Conservation (phyloP, 495 filamentous ascomycete genomes). For the Penicillium diatomitis region DNA sequence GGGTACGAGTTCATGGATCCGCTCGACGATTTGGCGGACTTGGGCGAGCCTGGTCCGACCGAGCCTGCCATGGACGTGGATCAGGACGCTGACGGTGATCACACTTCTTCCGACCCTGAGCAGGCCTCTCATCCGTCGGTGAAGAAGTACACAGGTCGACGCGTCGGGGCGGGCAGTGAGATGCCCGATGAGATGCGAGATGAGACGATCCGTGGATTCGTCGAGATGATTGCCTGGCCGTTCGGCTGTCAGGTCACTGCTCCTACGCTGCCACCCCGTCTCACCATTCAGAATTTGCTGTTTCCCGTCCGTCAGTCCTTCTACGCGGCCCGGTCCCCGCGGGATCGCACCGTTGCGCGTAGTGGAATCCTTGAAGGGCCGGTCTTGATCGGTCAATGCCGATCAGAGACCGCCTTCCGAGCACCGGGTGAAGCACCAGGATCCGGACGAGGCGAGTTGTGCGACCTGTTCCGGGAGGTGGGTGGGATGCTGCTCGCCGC, state of each 20-base stretch:
- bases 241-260: constrained; percentile 65
- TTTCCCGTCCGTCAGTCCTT: constrained; percentile 43
- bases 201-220: constrained; percentile 57
- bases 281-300: constrained; percentile 46
- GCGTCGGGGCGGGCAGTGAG: constrained; percentile 52
- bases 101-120: background rate
- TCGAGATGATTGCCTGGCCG: constrained; percentile 72
- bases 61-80: constrained; percentile 30
- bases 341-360: constrained; percentile 58
- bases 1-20: constrained; percentile 11
- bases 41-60: constrained; percentile 2
- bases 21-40: constrained; percentile 3
- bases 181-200: constrained; percentile 72
- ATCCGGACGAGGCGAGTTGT: constrained; percentile 43
- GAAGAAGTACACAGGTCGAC: constrained; percentile 41
- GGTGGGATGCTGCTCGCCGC: constrained; percentile 66
- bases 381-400: constrained; percentile 46
- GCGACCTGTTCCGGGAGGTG: constrained; percentile 67
- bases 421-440: constrained; percentile 27
- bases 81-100: constrained; percentile 13
- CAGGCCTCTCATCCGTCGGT: constrained; percentile 8
- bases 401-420: constrained; percentile 49
- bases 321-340: constrained; percentile 59
- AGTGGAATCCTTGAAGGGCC: constrained; percentile 71
- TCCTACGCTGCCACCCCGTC: constrained; percentile 52